Evolutionary conservation across 768 basidiomycete species (phyloP).

Genomic region (Trametes elegans): DNA sequence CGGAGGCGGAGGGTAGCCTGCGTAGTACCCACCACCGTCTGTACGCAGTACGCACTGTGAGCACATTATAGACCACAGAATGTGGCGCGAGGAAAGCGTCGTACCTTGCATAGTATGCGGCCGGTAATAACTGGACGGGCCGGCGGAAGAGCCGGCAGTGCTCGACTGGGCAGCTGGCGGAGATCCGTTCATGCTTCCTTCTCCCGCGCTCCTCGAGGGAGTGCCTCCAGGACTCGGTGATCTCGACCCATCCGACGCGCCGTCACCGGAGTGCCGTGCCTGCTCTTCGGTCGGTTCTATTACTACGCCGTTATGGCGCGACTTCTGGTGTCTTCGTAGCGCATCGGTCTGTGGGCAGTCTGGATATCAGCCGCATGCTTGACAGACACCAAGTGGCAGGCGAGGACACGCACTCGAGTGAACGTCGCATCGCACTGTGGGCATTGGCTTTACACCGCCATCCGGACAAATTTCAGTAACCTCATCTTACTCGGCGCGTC

Average conservation of each 20-base stretch:
- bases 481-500: background rate
- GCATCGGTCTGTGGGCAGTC: constrained; percentile 69
- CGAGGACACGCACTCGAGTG: constrained; percentile 57
- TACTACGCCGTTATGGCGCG: constrained; percentile 69
- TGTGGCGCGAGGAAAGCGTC: constrained; percentile 2
- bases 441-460: constrained; percentile 36
- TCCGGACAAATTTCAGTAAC: constrained; percentile 3
- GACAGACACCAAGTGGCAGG: background rate
- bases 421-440: constrained; percentile 81
- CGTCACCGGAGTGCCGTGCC: constrained; percentile 26
- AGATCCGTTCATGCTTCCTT: constrained; percentile 24
- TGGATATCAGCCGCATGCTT: background rate
- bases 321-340: constrained; percentile 76
- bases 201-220: constrained; percentile 41
- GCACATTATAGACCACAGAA: background rate
- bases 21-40: constrained; percentile 10
- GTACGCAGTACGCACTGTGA: background rate
- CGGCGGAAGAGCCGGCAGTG: constrained; percentile 36
- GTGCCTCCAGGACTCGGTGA: constrained; percentile 53
- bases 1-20: constrained; percentile 42
- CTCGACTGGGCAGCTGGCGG: constrained; percentile 32
- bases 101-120: constrained; percentile 48
- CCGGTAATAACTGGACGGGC: constrained; percentile 63
- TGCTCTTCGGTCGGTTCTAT: constrained; percentile 46
- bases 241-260: constrained; percentile 40